Evolutionary conservation across 805 yeast genomes (phyloP), one percentile per base, ranked within the genome.

Genomic region (Priceomyces medius): DNA sequence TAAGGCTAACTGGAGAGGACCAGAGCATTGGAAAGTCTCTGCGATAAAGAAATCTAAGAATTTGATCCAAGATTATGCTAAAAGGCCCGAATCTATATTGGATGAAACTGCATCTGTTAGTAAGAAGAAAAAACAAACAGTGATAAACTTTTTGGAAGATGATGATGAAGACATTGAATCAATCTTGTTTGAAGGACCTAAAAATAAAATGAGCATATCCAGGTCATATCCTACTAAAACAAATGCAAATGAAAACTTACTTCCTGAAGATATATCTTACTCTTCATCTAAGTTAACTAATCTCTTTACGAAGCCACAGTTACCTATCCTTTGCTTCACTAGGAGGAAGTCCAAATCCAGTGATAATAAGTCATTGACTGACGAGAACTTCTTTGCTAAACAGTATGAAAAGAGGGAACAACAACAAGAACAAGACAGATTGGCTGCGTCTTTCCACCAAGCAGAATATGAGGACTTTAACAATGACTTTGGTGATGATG

Each of bases 1-100:
- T 62, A 77, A 73, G 43, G 65, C 72, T 23, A 85, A 80, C 57
- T 90, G 97, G 97, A 77, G 95, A 20, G 97, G 97, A 7, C 85
- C 74, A 10, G 91, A 87, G 49, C 95, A 88, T 63, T 91, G 97
- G 97, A 85, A 85, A 61, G 84, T 91, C 8, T 68, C 76, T 31
- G 76, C 79, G 10, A 60, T 83, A 36, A 83, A 79, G 52, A 71
- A 72, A 48, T 49, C 66, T 20, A 66, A 64, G 44, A 31, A 31
- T 10, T 24, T 32, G 13, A 40, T 28, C 4, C 37, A 9, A 37
- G 34, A 21, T 8, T 8, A 32, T 6, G 35, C 21, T 6, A 19
- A n/a, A 19, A 31, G 34, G 18, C 37, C 21, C 12, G 29, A 35
- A n/a, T 18, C 20, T 17, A 13, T 14, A 10, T 16, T 23, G 28